These are phyloP conservation scores for Kodamaea lidongshanica DNA, from an alignment of 805 yeast genomes.

Conservation along the genomic window DNA sequence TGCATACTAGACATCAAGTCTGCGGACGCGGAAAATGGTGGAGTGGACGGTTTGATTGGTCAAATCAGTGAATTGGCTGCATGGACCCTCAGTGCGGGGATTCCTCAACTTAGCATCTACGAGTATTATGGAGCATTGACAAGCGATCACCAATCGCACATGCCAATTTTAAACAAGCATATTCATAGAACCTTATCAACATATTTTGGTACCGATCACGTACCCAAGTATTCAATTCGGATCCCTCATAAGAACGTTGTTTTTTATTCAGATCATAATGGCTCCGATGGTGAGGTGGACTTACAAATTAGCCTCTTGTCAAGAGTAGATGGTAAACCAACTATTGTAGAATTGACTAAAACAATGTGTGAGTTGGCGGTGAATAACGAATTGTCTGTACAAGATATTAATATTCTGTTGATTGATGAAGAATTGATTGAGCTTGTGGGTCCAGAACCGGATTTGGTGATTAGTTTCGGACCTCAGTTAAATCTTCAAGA, in stretches of 20 bases:
- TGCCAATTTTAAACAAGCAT: conserved; percentile 50
- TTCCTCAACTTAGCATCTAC: conserved; percentile 63
- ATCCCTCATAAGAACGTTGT: conserved; percentile 62
- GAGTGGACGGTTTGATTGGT: conserved; percentile 71
- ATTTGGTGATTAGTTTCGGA: conserved; percentile 73
- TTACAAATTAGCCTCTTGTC: conserved; percentile 65
- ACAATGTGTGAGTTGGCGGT: conserved; percentile 75
- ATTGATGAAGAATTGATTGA: conserved; percentile 69
- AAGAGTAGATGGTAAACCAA: conserved; percentile 78
- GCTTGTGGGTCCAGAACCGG: conserved; percentile 89
- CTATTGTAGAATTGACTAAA: conserved; percentile 81
- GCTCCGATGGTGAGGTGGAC: conserved; percentile 35
- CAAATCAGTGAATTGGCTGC: conserved; percentile 72
- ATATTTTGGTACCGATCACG: conserved; percentile 66
- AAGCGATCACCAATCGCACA: conserved; percentile 29
- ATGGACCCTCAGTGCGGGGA: conserved; percentile 90
- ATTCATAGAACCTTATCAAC: conserved; percentile 53
- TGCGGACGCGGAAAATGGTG: conserved; percentile 84
- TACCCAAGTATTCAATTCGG: conserved; percentile 57
- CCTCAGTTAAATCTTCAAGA: conserved; percentile 89
- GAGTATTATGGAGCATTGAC: conserved; percentile 69
- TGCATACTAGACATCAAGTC: conserved; percentile 68
- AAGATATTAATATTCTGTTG: conserved; percentile 67
- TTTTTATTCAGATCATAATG: conserved; percentile 34
- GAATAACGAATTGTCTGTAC: conserved; percentile 50